Base-by-base conservation (phyloP, 192 early-diverging fungal genomes). In the Backusella parvicylindrica region DNA sequence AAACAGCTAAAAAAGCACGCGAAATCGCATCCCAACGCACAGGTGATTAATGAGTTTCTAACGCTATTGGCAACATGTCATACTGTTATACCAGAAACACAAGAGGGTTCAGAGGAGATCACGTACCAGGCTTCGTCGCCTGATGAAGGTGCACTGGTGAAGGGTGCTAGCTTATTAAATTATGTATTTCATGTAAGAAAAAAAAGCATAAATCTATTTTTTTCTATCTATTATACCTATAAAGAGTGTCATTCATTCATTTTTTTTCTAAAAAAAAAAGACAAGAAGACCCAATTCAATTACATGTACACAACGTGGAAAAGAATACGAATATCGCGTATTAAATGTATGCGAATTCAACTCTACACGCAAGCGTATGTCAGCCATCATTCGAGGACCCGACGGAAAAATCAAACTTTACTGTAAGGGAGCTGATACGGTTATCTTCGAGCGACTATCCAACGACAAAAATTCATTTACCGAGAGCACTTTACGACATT, bases 321-420 rank as follows among this genome's bases (percentile, higher is more conserved):
- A 68, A 21, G 86, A 87, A 33, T 31, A 75, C 38, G 95, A 98
- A 77, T 98, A 90, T 77, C 94, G 98, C 83, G 90, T 99, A 37
- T 84, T 99, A 23, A 95, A 96, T 72, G 92, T 98, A 75, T 96
- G 95, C 83, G 98, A 99, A 86, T 99, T 99, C 88, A 98, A 99
- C 82, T 96, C 94, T 53, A 98, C 96, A n/a, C 89, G 98, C 49
- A 99, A 99, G 80, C 89, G 98, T 70, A 99, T 99, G 98, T 96
- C 94, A 7, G 93, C 94, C 6, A 83, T 99, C 37, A 88, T 98
- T 30, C 91, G 96, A 12, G 88, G 89, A 12, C 94, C 97, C 1
- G 93, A 97, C 41, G 96, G 95, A 13, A 86, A 85, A 37, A 91
- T 94, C 43, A 93, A 94, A 76, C 79, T 99, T 41, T 99, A 95